Conservation (phyloP, 495 filamentous ascomycete species). For the Penicillium daleae region DNA sequence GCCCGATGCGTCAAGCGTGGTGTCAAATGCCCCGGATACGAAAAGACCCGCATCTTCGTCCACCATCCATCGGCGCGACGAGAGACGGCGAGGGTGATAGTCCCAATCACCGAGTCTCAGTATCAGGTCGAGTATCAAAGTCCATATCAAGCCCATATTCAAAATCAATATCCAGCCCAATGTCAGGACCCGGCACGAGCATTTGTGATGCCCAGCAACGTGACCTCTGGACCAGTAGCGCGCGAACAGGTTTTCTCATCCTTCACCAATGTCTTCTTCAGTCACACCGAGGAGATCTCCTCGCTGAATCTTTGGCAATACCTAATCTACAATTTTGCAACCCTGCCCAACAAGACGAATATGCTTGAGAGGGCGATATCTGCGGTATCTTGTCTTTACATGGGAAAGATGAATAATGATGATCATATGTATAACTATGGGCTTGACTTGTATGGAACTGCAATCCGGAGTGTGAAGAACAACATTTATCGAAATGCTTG, state of each 20-base stretch:
- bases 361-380: slow-evolving; percentile 18
- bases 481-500: slow-evolving; percentile 15
- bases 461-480: slow-evolving; percentile 9
- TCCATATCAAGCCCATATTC: background rate
- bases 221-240: background rate
- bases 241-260: slow-evolving; percentile 11
- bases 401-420: slow-evolving; percentile 11
- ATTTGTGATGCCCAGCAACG: background rate
- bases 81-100: background rate
- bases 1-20: slow-evolving; percentile 8
- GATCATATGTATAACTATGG: slow-evolving; percentile 14
- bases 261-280: slow-evolving; percentile 5
- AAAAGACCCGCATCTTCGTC: slow-evolving; percentile 8
- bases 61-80: slow-evolving; percentile 4
- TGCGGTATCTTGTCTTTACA: slow-evolving; percentile 14
- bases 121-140: background rate
- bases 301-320: slow-evolving; percentile 12
- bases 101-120: slow-evolving; percentile 3
- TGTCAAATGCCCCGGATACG: slow-evolving; percentile 11
- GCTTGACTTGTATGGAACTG: slow-evolving; percentile 19
- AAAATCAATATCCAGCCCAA: background rate
- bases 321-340: slow-evolving; percentile 10
- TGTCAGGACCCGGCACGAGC: background rate
- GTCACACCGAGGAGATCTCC: slow-evolving; percentile 5
- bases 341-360: slow-evolving; percentile 9